These are phyloP conservation scores for Nothopassalora personata DNA, from an alignment of 2,329 filamentous ascomycete genomes.

Conservation along the genomic window DNA sequence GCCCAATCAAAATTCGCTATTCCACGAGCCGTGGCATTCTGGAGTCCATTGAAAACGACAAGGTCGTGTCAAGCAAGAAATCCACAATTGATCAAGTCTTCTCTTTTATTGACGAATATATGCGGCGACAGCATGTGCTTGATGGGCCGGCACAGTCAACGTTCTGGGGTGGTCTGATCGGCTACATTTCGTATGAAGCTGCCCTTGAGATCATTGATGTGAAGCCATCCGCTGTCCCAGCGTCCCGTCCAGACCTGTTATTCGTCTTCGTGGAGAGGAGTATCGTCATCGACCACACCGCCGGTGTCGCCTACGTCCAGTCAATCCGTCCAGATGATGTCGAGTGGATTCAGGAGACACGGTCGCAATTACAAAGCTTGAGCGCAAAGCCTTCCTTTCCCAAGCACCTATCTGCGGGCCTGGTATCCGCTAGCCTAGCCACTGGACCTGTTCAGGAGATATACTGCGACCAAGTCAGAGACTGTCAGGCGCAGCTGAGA, in stretches of 20 bases:
- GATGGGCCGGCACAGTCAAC: constrained; percentile 41
- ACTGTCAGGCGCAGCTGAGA: constrained; percentile 66
- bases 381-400: background rate
- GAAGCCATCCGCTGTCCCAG: constrained; percentile 30
- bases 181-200: constrained; percentile 79
- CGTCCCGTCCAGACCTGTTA: constrained; percentile 62
- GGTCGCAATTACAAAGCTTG: background rate
- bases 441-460: constrained; percentile 23
- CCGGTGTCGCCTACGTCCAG: constrained; percentile 61
- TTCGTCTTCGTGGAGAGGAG: constrained; percentile 73
- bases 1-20: constrained; percentile 22
- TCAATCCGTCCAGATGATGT: constrained; percentile 49
- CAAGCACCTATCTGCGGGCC: background rate
- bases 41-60: constrained; percentile 9
- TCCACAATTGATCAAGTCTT: constrained; percentile 34
- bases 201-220: constrained; percentile 60
- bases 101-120: constrained; percentile 37
- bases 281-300: constrained; percentile 68
- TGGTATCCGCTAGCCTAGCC: constrained; percentile 10
- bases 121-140: constrained; percentile 32
- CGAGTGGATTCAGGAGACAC: constrained; percentile 23
- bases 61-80: background rate
- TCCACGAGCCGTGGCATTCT: constrained; percentile 16
- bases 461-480: constrained; percentile 63
- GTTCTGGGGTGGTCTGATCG: constrained; percentile 80